Evolutionary conservation across 2,329 filamentous ascomycete species (phyloP).

Genomic region (Fusarium sp.): DNA sequence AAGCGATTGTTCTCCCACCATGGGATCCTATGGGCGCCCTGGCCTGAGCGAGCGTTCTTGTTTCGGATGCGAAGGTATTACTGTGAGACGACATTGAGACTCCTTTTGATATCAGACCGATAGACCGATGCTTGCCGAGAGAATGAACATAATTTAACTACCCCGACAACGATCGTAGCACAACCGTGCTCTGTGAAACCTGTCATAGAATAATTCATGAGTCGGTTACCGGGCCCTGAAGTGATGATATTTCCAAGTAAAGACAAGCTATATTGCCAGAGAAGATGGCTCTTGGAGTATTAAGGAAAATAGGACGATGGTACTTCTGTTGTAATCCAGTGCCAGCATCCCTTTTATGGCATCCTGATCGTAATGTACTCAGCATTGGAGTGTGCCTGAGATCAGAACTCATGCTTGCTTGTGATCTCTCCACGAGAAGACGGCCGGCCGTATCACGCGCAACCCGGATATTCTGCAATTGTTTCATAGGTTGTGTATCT

Average conservation of each 20-base stretch:
- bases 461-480: not conserved
- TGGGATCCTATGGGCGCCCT: conserved; percentile 86
- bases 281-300: not conserved
- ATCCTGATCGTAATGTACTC: not conserved
- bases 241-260: conserved; percentile 3
- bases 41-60: conserved; percentile 55
- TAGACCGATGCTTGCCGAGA: not conserved
- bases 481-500: not conserved
- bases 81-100: not conserved
- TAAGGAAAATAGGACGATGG: not conserved
- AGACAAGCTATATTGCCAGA: conserved; percentile 17
- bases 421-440: not conserved
- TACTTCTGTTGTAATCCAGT: not conserved
- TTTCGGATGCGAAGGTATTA: not conserved
- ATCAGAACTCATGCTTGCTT: not conserved
- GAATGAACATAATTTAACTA: not conserved
- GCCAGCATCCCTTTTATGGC: not conserved
- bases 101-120: not conserved
- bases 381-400: not conserved
- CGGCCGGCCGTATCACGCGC: not conserved
- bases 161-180: not conserved
- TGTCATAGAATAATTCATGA: not conserved
- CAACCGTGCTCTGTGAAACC: not conserved
- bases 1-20: conserved; percentile 75
- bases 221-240: not conserved